Percentiles rank a stretch among this genome's conserved stretches.
phyloP scores from a whole-genome alignment of 441 rosid genomes.

The Metrosideros polymorpha region DNA sequence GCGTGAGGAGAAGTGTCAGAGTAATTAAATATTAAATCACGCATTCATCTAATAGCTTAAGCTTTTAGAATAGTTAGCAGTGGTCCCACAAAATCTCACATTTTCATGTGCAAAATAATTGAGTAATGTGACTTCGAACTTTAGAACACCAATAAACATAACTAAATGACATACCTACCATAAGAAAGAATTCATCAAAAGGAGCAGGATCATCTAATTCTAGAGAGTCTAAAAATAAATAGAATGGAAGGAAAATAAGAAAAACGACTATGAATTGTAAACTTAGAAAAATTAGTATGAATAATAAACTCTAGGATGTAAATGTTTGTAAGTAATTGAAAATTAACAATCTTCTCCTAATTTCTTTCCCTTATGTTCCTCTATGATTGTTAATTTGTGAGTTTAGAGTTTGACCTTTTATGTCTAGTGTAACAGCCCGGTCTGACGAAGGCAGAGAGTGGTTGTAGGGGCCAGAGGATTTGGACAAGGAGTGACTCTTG shows the following conservation, averaged over 20 bases:
- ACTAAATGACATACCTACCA: neutral
- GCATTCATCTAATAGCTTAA: too few relatives aligned
- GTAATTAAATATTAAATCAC: too few relatives aligned
- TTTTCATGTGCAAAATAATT: neutral
- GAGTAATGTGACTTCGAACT: neutral
- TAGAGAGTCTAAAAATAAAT: neutral
- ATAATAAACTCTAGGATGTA: too few relatives aligned
- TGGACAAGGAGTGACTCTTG: too few relatives aligned
- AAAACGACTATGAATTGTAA: neutral
- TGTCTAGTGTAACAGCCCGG: too few relatives aligned
- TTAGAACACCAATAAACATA: neutral
- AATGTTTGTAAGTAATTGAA: too few relatives aligned
- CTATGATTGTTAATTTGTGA: neutral
- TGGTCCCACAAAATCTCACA: too few relatives aligned
- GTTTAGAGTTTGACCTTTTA: neutral
- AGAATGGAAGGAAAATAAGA: neutral
- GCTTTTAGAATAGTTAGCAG: too few relatives aligned
- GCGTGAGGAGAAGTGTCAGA: too few relatives aligned
- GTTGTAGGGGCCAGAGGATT: too few relatives aligned
- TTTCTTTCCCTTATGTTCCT: neutral
- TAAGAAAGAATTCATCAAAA: neutral
- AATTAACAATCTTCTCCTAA: neutral
- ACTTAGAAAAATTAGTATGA: too few relatives aligned
- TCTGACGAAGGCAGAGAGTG: too few relatives aligned
- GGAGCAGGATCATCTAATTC: neutral